These are phyloP conservation scores for Aspergillus campestris DNA, from an alignment of 495 filamentous ascomycete species.

Conservation along the genomic window DNA sequence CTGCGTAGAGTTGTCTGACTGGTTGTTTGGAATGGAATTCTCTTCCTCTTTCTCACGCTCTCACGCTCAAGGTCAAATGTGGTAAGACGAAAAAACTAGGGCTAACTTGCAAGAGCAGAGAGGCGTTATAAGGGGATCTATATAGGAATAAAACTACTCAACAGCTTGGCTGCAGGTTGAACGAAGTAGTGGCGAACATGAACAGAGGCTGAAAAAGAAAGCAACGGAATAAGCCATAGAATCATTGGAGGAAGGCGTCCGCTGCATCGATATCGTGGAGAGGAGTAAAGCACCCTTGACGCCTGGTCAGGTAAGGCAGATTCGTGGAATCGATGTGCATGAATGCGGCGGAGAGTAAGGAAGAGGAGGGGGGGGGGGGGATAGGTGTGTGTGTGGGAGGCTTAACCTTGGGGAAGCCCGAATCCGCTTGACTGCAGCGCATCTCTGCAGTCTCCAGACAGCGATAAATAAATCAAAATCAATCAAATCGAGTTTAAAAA, in stretches of 20 bases:
- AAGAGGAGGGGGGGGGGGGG: slow-evolving; percentile 3
- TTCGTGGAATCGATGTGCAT: slow-evolving; percentile 17
- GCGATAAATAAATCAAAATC: not conserved
- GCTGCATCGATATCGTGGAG: slow-evolving; percentile 17
- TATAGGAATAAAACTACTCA: slow-evolving; percentile 19
- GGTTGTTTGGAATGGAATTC: too few relatives aligned
- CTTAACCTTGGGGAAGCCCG: slow-evolving; percentile 18
- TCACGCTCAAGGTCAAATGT: too few relatives aligned
- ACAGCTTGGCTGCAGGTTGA: slow-evolving; percentile 17
- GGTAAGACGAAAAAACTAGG: too few relatives aligned
- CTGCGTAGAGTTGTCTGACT: too few relatives aligned
- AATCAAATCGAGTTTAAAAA: too few relatives aligned
- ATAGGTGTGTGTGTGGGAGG: slow-evolving; percentile 14
- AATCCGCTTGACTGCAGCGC: slow-evolving; percentile 25
- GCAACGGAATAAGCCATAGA: slow-evolving; percentile 14
- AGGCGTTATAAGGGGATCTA: slow-evolving; percentile 4
- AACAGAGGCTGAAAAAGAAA: slow-evolving; percentile 24
- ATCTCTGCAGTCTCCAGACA: slow-evolving; percentile 23
- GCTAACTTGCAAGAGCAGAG: too few relatives aligned
- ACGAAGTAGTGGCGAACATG: slow-evolving; percentile 18
- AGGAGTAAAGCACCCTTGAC: slow-evolving; percentile 20
- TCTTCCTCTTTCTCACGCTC: too few relatives aligned
- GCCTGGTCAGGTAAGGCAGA: slow-evolving; percentile 34
- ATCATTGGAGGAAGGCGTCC: slow-evolving; percentile 21
- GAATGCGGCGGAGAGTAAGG: slow-evolving; percentile 12